Evolutionary conservation across 2,329 filamentous ascomycete species (phyloP), one percentile per base, ranked within the genome.

Genomic region (Nannizziopsis barbatae): DNA sequence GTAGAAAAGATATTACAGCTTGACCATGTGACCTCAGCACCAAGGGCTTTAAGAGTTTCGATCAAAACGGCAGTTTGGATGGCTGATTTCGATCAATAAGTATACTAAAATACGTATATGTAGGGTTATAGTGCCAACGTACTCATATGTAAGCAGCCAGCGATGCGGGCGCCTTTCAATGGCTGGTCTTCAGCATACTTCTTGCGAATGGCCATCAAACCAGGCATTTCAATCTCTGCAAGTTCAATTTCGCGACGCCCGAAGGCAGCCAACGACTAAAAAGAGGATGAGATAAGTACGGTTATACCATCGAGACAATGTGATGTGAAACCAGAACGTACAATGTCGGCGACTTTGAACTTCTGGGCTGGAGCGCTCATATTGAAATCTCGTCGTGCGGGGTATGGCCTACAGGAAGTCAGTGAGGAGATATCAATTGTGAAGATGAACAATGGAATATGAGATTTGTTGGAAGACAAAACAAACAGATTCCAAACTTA

Each of bases 1-100:
- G 90, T 96, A 70, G 85, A 92, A 84, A 95, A 98, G 74, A 98
- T 96, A 81, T 98, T 96, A 84, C 92, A 98, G 62, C 85, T 92
- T 54, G 90, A 85, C 92, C 92, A 96, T 68, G 92, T 98, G 63
- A 96, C 85, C 80, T 96, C 92, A 64, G 92, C 92, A 75, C 92
- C 92, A 64, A 98, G 87, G 60, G 83, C 76, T 64, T 79, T 85
- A 67, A 98, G 83, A 58, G 92, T 98, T 83, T 98, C 92, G 72
- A 98, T 98, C 65, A 98, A 83, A 66, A 98, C 92, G 62, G 92
- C 92, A 58, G 92, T 98, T 79, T 98, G 92, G 75, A 98, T 96
- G 70, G 92, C 78, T 81, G 8, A 47, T 31, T 18, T 18, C 5
- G 22, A 6, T 7, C 2, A 32, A 14, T 49, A 22, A 49, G 40